Conservation (phyloP, 495 filamentous ascomycete species). For the Monascus purpureus region DNA sequence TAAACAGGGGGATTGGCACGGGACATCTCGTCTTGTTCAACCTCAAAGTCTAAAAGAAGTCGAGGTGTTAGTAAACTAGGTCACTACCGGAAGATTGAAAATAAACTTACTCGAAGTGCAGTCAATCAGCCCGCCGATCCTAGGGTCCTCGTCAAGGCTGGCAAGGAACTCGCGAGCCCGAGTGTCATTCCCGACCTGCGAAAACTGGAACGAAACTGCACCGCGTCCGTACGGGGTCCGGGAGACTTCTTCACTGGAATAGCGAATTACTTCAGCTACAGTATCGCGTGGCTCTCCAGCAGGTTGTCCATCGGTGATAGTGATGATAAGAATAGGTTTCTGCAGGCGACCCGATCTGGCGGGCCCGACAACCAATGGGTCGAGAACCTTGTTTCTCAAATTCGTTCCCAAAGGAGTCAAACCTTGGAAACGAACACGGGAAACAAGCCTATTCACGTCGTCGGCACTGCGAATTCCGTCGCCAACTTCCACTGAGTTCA, state of each 20-base stretch:
- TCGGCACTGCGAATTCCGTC: slow-evolving; percentile 43
- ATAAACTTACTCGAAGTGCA: slow-evolving; percentile 55
- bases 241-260: slow-evolving; percentile 29
- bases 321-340: slow-evolving; percentile 57
- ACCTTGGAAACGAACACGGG: slow-evolving; percentile 47
- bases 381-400: slow-evolving; percentile 47
- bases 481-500: slow-evolving; percentile 41
- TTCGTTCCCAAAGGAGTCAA: slow-evolving; percentile 54
- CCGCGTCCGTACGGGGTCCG: slow-evolving; percentile 34
- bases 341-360: slow-evolving; percentile 34
- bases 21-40: slow-evolving; percentile 51
- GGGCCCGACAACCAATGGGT: slow-evolving; percentile 40
- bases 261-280: slow-evolving; percentile 37
- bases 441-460: slow-evolving; percentile 44
- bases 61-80: not conserved
- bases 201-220: slow-evolving; percentile 55
- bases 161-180: slow-evolving; percentile 49
- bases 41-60: slow-evolving; percentile 40
- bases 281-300: slow-evolving; percentile 37
- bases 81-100: not conserved
- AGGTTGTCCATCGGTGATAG: slow-evolving; percentile 57
- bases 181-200: slow-evolving; percentile 58
- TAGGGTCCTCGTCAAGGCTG: slow-evolving; percentile 48
- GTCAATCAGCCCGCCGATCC: slow-evolving; percentile 49
- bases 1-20: slow-evolving; percentile 39